Evolutionary conservation across 2,329 filamentous ascomycete species (phyloP), one percentile per base, ranked within the genome.

Genomic region (Kalmusia sp.): DNA sequence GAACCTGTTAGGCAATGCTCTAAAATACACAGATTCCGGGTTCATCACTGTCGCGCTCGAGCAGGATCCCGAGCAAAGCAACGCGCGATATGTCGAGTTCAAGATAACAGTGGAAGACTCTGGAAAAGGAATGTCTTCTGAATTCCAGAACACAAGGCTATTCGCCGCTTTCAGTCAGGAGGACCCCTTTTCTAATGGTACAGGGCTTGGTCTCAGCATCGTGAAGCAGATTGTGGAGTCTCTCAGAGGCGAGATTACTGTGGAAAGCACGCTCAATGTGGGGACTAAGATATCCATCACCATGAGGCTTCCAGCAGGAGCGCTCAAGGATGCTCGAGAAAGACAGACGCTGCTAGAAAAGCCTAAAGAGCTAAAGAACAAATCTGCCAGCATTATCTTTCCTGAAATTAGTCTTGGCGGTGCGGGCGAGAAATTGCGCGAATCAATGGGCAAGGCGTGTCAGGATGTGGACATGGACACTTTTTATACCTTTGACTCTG

Each of bases 21-120:
- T 73, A 24, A 74, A 74, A 51, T 73, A 73, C 40, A 73, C 70
- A 2, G 56, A 69, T 9, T 60, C 61, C 6, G 71, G 71, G 4
- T 73, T 58, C 44, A 67, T 74, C 17, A 59, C 58, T 0, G 51
- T 75, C 14, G 57, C 58, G 3, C 54, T 75, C 30, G 15, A 59
- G 3, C 63, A 66, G 24, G 44, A 57, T 6, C 14, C 11, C 9
- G 39, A 52, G 21, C 57, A 45, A 8, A 57, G 14, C 17, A 55
- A 53, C 7, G 14, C 55, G 6, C 49, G 65, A 12, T 50, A 53
- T n/a, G 54, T 64, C 12, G 51, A 71, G 5, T 40, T 71, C 17
- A 51, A 49, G 14, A 49, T 87, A 21, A 65, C 58, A 3, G 65
- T 74, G 12, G 57, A 68, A 45, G 72, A 75, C 38, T 70, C 71